A percentile compares a stretch with the other conserved stretches of the same genome.
These are phyloP conservation scores for Colletotrichum brevisporum DNA, from an alignment of 2,329 filamentous ascomycete genomes.

Conservation along the genomic window DNA sequence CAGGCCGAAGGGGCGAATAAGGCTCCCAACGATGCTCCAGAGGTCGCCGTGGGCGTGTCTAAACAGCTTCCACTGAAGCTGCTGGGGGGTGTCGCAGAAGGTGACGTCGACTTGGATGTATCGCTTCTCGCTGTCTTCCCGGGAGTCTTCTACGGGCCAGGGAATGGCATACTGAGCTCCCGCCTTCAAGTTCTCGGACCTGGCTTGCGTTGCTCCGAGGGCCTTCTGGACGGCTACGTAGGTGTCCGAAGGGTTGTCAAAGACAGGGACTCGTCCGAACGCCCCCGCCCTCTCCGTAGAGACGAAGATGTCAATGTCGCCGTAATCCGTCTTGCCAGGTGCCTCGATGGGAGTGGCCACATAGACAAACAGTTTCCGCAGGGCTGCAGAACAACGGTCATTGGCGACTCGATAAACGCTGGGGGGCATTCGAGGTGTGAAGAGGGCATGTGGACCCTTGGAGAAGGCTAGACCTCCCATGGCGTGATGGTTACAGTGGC, in stretches of 20 bases:
- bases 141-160: conserved; percentile 57
- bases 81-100: conserved; percentile 58
- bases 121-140: not conserved
- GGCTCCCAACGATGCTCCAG: conserved; percentile 75
- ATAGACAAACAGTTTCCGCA: conserved; percentile 65
- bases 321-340: conserved; percentile 76
- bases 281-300: conserved; percentile 49
- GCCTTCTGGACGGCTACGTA: conserved; percentile 37
- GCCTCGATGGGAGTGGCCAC: conserved; percentile 76
- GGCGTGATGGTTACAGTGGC: no score
- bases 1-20: conserved; percentile 75
- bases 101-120: conserved; percentile 80
- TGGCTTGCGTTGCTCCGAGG: conserved; percentile 61
- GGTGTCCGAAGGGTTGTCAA: not conserved
- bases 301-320: conserved; percentile 82
- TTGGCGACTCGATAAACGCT: conserved; percentile 69
- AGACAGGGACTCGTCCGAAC: not conserved
- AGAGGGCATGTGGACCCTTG: conserved; percentile 60
- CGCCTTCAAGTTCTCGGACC: conserved; percentile 44
- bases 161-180: conserved; percentile 67
- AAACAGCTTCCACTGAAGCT: conserved; percentile 76
- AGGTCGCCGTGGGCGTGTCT: conserved; percentile 80
- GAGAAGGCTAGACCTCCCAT: conserved; percentile 79
- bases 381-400: conserved; percentile 57
- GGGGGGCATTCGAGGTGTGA: conserved; percentile 76